Percentiles rank a stretch among this genome's conserved stretches.
Conservation (phyloP, 306 rosid genomes). For the Citrullus mucosospermus region DNA sequence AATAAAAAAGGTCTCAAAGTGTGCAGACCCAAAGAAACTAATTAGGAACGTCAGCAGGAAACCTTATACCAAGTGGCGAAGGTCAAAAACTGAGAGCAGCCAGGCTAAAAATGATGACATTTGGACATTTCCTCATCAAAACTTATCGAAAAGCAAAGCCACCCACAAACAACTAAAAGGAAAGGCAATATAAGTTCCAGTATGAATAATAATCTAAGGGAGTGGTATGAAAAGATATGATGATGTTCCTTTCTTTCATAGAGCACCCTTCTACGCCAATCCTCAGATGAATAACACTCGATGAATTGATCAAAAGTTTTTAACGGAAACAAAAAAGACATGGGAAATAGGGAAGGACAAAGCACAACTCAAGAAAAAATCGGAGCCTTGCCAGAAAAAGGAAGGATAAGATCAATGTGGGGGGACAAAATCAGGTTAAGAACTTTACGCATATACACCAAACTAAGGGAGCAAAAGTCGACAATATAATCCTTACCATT, state of each 20-base stretch:
- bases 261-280: not conserved
- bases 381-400: not conserved
- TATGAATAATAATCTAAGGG: not conserved
- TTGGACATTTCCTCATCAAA: not conserved
- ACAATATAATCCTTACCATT: not conserved
- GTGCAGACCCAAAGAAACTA: not conserved
- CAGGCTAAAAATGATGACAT: not conserved
- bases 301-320: not conserved
- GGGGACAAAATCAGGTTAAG: not conserved
- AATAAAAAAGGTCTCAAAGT: too few relatives aligned
- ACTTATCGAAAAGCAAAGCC: not conserved
- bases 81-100: not conserved
- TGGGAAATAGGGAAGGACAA: not conserved
- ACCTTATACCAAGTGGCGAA: not conserved
- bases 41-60: not conserved
- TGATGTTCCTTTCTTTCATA: not conserved
- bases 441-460: not conserved
- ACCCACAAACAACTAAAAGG: not conserved
- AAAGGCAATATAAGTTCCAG: not conserved
- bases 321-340: not conserved
- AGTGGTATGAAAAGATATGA: not conserved
- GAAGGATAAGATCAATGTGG: not conserved
- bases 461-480: not conserved
- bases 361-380: not conserved
- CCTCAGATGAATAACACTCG: not conserved